phyloP scores from a whole-genome alignment of 2,329 filamentous ascomycete genomes.

The Beauveria sp. region DNA sequence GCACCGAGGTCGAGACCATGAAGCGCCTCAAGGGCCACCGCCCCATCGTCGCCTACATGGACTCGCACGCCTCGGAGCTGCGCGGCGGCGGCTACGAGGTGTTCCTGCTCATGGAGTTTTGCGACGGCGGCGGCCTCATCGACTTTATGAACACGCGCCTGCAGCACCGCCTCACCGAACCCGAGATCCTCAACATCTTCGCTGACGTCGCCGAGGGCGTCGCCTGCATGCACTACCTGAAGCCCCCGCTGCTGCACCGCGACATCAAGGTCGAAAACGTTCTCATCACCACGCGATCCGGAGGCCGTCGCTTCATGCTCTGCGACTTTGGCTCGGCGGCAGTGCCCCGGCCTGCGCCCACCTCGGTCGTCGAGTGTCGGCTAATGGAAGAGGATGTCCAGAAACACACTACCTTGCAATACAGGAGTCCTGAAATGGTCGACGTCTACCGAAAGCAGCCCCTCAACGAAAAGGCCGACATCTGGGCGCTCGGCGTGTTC shows the following conservation, averaged over 20 bases:
- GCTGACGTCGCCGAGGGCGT: slow-evolving; percentile 92
- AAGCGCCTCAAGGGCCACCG: slow-evolving; percentile 96
- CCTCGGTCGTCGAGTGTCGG: slow-evolving; percentile 79
- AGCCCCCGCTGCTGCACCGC: slow-evolving; percentile 83
- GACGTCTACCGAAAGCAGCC: slow-evolving; percentile 95
- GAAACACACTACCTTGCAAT: slow-evolving; percentile 93
- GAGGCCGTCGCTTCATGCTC: slow-evolving; percentile 78
- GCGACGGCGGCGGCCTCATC: slow-evolving; percentile 87
- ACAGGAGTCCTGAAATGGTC: slow-evolving; percentile 96
- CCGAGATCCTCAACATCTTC: slow-evolving; percentile 96
- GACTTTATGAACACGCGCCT: slow-evolving; percentile 99
- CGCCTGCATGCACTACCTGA: slow-evolving; percentile 98
- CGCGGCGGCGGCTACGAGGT: slow-evolving; percentile 94
- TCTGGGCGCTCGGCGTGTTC: slow-evolving; percentile 92
- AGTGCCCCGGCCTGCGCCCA: slow-evolving; percentile 73
- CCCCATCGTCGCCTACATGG: slow-evolving; percentile 95
- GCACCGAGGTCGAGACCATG: slow-evolving; percentile 98
- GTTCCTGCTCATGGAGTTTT: slow-evolving; percentile 97
- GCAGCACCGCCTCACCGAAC: slow-evolving; percentile 93
- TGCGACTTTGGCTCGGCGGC: slow-evolving; percentile 97
- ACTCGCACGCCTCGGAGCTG: slow-evolving; percentile 93
- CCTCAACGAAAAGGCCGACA: slow-evolving; percentile 97
- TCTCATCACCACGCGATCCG: slow-evolving; percentile 65
- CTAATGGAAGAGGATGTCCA: slow-evolving; percentile 95
- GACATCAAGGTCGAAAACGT: slow-evolving; percentile 98